Base-by-base conservation (phyloP, 164 flowering plant genomes). In the Umbilicus rupestris region DNA sequence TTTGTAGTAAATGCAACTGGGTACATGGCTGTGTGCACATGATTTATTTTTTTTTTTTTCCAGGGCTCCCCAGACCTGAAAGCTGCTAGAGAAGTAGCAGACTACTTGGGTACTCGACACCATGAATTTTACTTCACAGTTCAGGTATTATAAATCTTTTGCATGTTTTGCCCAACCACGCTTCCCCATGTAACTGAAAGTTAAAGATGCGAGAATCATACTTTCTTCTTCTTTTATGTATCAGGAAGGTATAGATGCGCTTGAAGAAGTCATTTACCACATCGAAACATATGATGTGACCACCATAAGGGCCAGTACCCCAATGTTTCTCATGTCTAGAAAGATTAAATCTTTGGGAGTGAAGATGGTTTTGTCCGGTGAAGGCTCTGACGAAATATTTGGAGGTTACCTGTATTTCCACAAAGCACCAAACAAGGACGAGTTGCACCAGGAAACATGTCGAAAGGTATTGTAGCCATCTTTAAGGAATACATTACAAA, bases 271-370 rank as follows among this genome's bases (percentile, higher is more conserved):
- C 63, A 90, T 92, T 69, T 88, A 90, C 73, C 98, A 92, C 70
- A 72, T 87, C 66, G 98, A 92, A 79, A 90, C 98, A n/a, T 92
- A 85, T 78, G 98, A 92, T 74, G 98, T 92, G 77, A 92, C 98
- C 22, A 92, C 96, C 11, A 73, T 92, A 58, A 84, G 98, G 74
- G 98, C 98, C 50, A 92, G 98, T 74, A 90, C 98, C 22, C 98
- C 98, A 4, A 92, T 92, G 98, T 92, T 92, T 83, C 86, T 92
- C 9, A 88, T 92, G 97, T 90, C 96, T 28, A 75, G 98, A 62
- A 92, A 92, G 76, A 92, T 92, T 26, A 92, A 87, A 78, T 90
- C 98, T 19, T 78, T 90, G 77, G 98, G 98, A 33, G 98, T 92
- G 44, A 92, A 88, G 67, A 92, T 92, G 97, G 98, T 92, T 73